Percentiles rank a stretch among this genome's conserved stretches.
These are phyloP conservation scores for Apiospora phragmitis DNA, from an alignment of 2,329 filamentous ascomycete species.

Conservation along the genomic window DNA sequence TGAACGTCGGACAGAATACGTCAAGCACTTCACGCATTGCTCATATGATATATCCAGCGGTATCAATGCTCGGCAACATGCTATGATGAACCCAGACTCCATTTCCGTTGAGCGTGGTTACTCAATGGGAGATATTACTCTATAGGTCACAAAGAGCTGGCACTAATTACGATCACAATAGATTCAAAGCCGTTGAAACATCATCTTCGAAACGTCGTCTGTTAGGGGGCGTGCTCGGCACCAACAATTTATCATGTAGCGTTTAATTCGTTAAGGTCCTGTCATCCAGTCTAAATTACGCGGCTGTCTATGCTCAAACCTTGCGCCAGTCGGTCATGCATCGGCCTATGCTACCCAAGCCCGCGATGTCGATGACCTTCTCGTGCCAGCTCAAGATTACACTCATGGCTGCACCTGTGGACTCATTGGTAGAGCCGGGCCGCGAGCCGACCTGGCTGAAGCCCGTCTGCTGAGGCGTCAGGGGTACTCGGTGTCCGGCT, in stretches of 20 bases:
- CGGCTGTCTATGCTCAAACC: constrained; percentile 55
- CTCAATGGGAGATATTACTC: background rate
- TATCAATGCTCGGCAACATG: background rate
- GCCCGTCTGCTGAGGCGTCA: constrained; percentile 78
- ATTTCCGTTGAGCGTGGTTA: background rate
- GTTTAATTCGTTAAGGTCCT: constrained; percentile 1
- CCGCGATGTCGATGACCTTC: constrained; percentile 93
- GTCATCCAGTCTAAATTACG: background rate
- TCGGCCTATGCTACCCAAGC: constrained; percentile 85
- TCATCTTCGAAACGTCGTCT: background rate
- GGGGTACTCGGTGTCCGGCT: constrained; percentile 46
- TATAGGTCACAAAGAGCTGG: background rate
- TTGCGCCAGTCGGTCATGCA: constrained; percentile 96
- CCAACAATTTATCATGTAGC: background rate
- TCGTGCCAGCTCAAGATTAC: constrained; percentile 98
- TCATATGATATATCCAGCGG: no score
- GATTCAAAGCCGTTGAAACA: background rate
- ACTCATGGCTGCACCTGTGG: constrained; percentile 88
- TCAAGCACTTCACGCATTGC: no score
- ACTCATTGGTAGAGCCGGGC: constrained; percentile 57
- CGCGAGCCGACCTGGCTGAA: constrained; percentile 76
- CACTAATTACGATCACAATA: background rate
- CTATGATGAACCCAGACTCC: background rate
- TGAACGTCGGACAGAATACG: no score
- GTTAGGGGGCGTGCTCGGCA: background rate